Evolutionary conservation across 75 land plant species (phyloP).

Genomic region (Pseudotsuga menziesii): DNA sequence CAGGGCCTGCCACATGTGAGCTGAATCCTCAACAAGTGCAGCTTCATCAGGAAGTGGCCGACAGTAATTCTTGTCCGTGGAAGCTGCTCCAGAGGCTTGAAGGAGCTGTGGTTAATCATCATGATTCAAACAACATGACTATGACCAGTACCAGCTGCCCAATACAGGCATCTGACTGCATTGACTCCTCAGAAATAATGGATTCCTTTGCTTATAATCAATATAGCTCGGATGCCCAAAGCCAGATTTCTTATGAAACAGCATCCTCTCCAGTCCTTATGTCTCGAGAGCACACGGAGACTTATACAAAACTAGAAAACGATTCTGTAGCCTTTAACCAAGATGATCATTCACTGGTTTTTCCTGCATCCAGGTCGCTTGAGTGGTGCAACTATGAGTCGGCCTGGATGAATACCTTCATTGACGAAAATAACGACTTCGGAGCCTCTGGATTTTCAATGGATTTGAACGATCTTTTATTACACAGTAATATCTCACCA

Average conservation of each 20-base stretch:
- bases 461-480: neutral
- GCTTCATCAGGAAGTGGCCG: neutral
- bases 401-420: neutral
- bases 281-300: neutral
- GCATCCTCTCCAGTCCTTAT: neutral
- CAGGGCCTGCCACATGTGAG: neutral
- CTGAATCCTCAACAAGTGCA: neutral
- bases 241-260: neutral
- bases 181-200: neutral
- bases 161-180: neutral
- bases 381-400: neutral
- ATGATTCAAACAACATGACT: too few relatives aligned
- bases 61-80: neutral
- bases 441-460: neutral
- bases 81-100: too few relatives aligned
- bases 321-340: neutral
- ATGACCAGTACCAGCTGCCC: too few relatives aligned
- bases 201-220: neutral
- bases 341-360: neutral
- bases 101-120: too few relatives aligned
- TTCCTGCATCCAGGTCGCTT: too few relatives aligned
- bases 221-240: neutral
- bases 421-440: neutral
- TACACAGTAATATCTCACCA: too few relatives aligned
- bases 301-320: neutral